Percentiles rank a stretch among this genome's conserved stretches.
phyloP scores from a whole-genome alignment of 23 red algal species.

The Gracilaria gracilis region DNA sequence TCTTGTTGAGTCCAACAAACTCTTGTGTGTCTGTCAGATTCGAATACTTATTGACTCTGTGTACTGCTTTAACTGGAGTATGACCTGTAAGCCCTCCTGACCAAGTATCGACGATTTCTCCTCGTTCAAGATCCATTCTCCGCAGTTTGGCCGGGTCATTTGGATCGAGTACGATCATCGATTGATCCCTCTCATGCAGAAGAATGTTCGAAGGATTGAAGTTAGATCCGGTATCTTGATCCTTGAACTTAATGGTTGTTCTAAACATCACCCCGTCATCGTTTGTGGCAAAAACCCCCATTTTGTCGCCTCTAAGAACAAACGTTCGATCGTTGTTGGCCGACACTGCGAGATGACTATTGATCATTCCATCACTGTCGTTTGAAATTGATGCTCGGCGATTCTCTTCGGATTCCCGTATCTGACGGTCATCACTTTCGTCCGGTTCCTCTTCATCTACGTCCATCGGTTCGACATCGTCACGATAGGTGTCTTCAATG shows the following conservation, averaged over 20 bases:
- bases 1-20: constrained; percentile 88
- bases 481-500: constrained; percentile 67
- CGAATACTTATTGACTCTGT: constrained; percentile 71
- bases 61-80: constrained; percentile 48
- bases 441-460: constrained; percentile 69
- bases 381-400: constrained; percentile 38
- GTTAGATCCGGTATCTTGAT: constrained; percentile 21
- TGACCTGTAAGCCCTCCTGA: constrained; percentile 38
- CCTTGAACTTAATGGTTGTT: constrained; percentile 67
- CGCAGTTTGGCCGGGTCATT: constrained; percentile 50
- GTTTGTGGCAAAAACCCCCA: constrained; percentile 77
- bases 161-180: constrained; percentile 77
- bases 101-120: constrained; percentile 82
- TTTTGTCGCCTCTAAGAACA: constrained; percentile 79
- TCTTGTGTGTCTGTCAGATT: constrained; percentile 63
- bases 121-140: constrained; percentile 89
- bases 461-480: constrained; percentile 79
- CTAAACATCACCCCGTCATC: constrained; percentile 60
- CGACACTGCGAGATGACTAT: constrained; percentile 73
- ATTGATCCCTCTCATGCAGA: constrained; percentile 74
- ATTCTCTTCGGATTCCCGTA: constrained; percentile 30
- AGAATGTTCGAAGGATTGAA: constrained; percentile 77
- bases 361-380: constrained; percentile 62
- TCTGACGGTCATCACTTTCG: constrained; percentile 38
- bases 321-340: constrained; percentile 78